A percentile compares a stretch with the other conserved stretches of the same genome.
Evolutionary conservation across 768 basidiomycete species (phyloP).

Genomic region (Pulveroboletus sp.): DNA sequence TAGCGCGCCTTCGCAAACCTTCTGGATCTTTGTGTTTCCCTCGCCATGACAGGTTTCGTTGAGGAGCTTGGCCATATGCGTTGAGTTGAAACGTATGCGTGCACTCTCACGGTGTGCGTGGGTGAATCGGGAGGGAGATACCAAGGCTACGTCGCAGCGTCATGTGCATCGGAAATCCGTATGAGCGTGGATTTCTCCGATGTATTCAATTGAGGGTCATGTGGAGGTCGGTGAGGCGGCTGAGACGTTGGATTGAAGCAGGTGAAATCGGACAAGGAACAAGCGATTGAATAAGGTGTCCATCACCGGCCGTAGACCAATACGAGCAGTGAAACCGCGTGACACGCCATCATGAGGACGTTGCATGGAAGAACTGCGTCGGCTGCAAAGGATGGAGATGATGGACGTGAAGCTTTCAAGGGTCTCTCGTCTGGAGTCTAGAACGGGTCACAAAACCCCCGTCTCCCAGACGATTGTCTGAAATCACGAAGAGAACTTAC

Average conservation of each 20-base stretch:
- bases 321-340: not conserved
- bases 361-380: not conserved
- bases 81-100: constrained; percentile 8
- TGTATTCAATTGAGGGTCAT: not conserved
- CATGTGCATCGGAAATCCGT: constrained; percentile 4
- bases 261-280: not conserved
- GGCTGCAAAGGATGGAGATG: not conserved
- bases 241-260: not conserved
- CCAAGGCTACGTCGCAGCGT: not conserved
- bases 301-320: not conserved
- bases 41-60: not conserved
- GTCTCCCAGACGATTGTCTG: not conserved
- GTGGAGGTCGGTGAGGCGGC: not conserved
- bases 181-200: constrained; percentile 10
- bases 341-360: no score
- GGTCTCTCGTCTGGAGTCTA: not conserved
- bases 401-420: not conserved
- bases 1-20: not conserved
- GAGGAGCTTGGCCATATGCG: constrained; percentile 3
- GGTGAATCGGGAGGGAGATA: not conserved
- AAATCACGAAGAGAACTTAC: not conserved
- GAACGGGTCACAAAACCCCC: not conserved
- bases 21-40: not conserved
- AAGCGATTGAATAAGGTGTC: not conserved
- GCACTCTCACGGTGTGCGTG: constrained; percentile 7